Base-by-base conservation (phyloP, 345 rosid genomes). In the Eutrema heterophyllum region DNA sequence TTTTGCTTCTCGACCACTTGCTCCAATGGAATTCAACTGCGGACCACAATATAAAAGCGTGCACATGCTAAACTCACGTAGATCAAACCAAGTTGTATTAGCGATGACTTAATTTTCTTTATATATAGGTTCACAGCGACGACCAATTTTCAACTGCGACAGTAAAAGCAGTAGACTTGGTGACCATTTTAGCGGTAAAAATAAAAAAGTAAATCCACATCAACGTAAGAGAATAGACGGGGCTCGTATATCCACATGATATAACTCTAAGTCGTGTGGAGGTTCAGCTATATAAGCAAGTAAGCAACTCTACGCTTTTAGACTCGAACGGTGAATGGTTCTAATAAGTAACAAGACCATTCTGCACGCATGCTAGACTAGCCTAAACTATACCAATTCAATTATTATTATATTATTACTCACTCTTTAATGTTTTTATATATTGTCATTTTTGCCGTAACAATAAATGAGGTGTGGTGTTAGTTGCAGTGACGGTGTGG, bases 321-420 rank as follows among this genome's bases (percentile, higher is more conserved):
- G 68, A 59, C 68, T 74, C 72, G 68, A 74, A 67, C 40, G 32
- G 16, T 67, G 45, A 68, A 50, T 59, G 43, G 54, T n/a, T 58
- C 68, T 30, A 58, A 15, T 15, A 16, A 55, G 77, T 45, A 55
- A 4, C 13, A 48, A 74, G 60, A 74, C 67, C 72, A 65, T 38
- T 58, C 4, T 40, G 10, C 62, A 74, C 78, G 68, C 45, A 21
- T 65, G 59, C 46, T 38, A 67, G 48, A 67, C 62, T 67, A 32
- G 45, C 38, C 59, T 15, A 67, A 46, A 38, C 26, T 66, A 66
- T 60, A 48, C 72, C 60, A 18, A 21, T 61, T 66, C 67, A 38
- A 40, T 49, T 64, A 46, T 64, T 54, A 5, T 29, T 3, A 5
- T 53, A 21, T 49, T 14, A 53, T 32, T 54, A 24, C 26, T 46